Percentiles rank a stretch among this genome's conserved stretches.
Evolutionary conservation across 371 early-diverging fungal genomes (phyloP).

Genomic region (Conidiobolus coronatus): DNA sequence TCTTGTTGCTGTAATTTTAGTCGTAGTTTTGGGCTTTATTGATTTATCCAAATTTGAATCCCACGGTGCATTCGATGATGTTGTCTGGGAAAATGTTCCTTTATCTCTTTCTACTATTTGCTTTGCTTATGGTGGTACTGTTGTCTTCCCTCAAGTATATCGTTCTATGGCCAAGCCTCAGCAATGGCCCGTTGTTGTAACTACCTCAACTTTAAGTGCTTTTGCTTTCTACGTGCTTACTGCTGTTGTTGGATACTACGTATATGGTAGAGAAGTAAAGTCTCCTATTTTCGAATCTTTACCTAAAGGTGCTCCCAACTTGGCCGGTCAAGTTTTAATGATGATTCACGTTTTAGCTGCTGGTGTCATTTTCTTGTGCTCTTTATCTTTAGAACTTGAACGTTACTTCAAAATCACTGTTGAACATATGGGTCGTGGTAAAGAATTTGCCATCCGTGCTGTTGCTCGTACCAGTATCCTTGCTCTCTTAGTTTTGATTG

Average conservation of each 20-base stretch:
- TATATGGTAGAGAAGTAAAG: conserved; percentile 40
- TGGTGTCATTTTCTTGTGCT: conserved; percentile 52
- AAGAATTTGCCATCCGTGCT: conserved; percentile 23
- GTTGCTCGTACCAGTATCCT: conserved; percentile 32
- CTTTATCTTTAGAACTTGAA: conserved; percentile 57
- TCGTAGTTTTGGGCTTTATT: neutral
- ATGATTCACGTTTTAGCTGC: conserved; percentile 61
- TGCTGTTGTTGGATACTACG: conserved; percentile 52
- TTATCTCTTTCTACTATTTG: conserved; percentile 29
- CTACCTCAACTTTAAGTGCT: conserved; percentile 38
- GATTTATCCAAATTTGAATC: conserved; percentile 10
- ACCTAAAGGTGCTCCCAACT: conserved; percentile 30
- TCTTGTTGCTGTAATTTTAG: conserved; percentile 20
- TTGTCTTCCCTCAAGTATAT: conserved; percentile 67
- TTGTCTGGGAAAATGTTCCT: conserved; percentile 19
- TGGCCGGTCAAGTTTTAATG: conserved; percentile 42
- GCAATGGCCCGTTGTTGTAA: conserved; percentile 42
- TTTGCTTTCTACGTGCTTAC: conserved; percentile 49
- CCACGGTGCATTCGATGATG: conserved; percentile 11
- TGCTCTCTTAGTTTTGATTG: conserved; percentile 23
- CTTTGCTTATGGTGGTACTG: conserved; percentile 60
- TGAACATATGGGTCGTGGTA: conserved; percentile 17
- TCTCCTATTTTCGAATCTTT: conserved; percentile 55
- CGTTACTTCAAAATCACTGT: conserved; percentile 38
- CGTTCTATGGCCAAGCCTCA: conserved; percentile 55